These are phyloP conservation scores for Nitzschia putrida DNA, from an alignment of 108 stramenopile genomes.

Conservation along the genomic window DNA sequence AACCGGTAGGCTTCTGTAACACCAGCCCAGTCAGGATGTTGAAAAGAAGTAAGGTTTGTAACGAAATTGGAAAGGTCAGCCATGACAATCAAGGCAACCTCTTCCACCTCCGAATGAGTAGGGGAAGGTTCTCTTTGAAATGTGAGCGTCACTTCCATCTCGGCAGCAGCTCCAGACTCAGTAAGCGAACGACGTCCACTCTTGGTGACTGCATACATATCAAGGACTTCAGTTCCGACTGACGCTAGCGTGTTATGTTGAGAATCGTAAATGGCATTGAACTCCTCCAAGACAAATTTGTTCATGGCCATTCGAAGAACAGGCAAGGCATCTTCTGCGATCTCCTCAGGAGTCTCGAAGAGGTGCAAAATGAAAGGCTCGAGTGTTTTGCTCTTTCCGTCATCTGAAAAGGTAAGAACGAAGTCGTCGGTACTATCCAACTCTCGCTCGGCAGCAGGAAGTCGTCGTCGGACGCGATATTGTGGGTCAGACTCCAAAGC, in stretches of 20 bases:
- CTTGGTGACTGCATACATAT: constrained; percentile 3
- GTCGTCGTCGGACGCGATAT: constrained; percentile 16
- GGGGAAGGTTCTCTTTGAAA: constrained; percentile 55
- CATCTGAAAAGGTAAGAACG: constrained; percentile 43
- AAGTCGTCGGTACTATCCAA: constrained; percentile 5
- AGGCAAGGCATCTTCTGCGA: constrained; percentile 25
- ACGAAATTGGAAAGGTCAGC: constrained; percentile 39
- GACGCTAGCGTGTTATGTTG: constrained; percentile 17
- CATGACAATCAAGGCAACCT: constrained; percentile 17
- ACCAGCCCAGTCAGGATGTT: constrained; percentile 31
- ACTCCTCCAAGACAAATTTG: constrained; percentile 41
- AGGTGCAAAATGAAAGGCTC: constrained; percentile 40
- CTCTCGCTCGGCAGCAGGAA: background rate
- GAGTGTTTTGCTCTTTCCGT: constrained; percentile 37
- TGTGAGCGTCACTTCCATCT: constrained; percentile 43
- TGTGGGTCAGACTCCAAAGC: background rate
- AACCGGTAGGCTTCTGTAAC: constrained; percentile 39
- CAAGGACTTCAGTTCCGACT: constrained; percentile 26
- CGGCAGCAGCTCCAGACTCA: constrained; percentile 33
- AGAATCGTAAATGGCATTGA: constrained; percentile 28
- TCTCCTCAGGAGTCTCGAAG: constrained; percentile 39
- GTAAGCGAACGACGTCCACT: constrained; percentile 9
- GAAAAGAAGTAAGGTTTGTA: constrained; percentile 36
- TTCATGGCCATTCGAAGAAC: constrained; percentile 42
- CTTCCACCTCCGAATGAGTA: constrained; percentile 13